These are phyloP conservation scores for Ramaria rubella DNA, from an alignment of 768 basidiomycete genomes.

Conservation along the genomic window DNA sequence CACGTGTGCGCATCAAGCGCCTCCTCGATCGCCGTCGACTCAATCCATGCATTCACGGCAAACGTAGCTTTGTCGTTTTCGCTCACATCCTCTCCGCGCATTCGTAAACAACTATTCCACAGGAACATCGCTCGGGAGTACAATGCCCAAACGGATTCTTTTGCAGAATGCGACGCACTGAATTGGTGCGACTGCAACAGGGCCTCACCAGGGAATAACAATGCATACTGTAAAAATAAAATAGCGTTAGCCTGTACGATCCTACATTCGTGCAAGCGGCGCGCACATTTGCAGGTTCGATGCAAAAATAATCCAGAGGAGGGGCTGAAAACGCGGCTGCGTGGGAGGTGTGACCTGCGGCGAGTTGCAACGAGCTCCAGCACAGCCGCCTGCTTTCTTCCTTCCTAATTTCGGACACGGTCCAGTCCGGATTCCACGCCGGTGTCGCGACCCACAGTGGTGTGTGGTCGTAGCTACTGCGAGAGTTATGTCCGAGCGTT, in stretches of 20 bases:
- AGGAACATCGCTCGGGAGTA: constrained; percentile 78
- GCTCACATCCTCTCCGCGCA: constrained; percentile 35
- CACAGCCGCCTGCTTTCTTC: constrained; percentile 73
- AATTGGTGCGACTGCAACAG: constrained; percentile 33
- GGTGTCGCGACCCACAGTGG: constrained; percentile 42
- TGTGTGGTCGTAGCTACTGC: constrained; percentile 23
- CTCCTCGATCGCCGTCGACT: constrained; percentile 61
- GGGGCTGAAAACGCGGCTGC: constrained; percentile 59
- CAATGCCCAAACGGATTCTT: constrained; percentile 76
- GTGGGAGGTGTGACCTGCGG: constrained; percentile 61
- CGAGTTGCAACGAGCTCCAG: constrained; percentile 66
- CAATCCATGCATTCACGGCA: constrained; percentile 56
- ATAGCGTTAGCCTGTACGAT: background rate
- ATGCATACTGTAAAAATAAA: constrained; percentile 39
- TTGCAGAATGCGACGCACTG: constrained; percentile 48
- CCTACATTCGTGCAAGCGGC: constrained; percentile 4
- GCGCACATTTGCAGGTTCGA: constrained; percentile 61
- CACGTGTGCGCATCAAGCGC: constrained; percentile 62
- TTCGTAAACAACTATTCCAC: constrained; percentile 63
- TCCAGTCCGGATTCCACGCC: constrained; percentile 60
- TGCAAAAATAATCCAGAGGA: constrained; percentile 50
- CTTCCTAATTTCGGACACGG: constrained; percentile 44
- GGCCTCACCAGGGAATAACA: constrained; percentile 73
- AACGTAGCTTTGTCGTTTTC: constrained; percentile 52
- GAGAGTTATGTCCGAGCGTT: constrained; percentile 6